Evolutionary conservation across 2,329 filamentous ascomycete genomes (phyloP).

Genomic region (Fusarium secorum): DNA sequence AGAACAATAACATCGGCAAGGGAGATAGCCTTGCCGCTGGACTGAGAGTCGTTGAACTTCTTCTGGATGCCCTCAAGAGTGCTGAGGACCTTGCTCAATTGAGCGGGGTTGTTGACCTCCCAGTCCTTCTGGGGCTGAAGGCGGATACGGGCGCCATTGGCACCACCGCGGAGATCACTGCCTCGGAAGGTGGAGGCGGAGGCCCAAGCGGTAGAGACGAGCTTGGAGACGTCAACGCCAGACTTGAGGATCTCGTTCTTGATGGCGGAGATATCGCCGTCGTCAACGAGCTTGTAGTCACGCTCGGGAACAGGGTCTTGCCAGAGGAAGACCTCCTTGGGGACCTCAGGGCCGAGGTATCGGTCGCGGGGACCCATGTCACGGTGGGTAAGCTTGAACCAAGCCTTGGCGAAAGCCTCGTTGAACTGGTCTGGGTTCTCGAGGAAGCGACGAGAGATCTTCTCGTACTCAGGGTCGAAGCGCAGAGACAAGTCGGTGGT

Average conservation of each 20-base stretch:
- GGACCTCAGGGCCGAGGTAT: slow-evolving; percentile 79
- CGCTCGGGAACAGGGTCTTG: slow-evolving; percentile 74
- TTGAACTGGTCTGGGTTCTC: slow-evolving; percentile 73
- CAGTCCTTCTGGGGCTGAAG: slow-evolving; percentile 76
- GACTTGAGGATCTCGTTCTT: slow-evolving; percentile 74
- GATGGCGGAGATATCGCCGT: slow-evolving; percentile 66
- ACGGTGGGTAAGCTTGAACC: slow-evolving; percentile 86
- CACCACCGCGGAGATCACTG: slow-evolving; percentile 82
- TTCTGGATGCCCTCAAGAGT: slow-evolving; percentile 71
- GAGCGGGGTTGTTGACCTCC: slow-evolving; percentile 76
- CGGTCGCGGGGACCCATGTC: slow-evolving; percentile 77
- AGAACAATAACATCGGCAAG: slow-evolving; percentile 82
- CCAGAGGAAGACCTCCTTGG: slow-evolving; percentile 74
- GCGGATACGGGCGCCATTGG: slow-evolving; percentile 80
- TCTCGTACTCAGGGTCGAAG: slow-evolving; percentile 77
- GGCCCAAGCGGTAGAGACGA: slow-evolving; percentile 73
- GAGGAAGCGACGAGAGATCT: slow-evolving; percentile 76
- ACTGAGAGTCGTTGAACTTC: slow-evolving; percentile 64
- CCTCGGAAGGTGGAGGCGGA: slow-evolving; percentile 77
- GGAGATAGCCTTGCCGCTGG: slow-evolving; percentile 72
- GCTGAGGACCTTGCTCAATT: slow-evolving; percentile 68
- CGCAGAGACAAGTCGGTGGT: slow-evolving; percentile 65
- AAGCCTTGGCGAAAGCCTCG: slow-evolving; percentile 75
- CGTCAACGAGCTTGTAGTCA: slow-evolving; percentile 66
- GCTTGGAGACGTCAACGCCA: slow-evolving; percentile 65